Evolutionary conservation across 169 alveolate genomes (phyloP), one percentile per base, ranked within the genome.

Genomic region (Plasmodium vivax): DNA sequence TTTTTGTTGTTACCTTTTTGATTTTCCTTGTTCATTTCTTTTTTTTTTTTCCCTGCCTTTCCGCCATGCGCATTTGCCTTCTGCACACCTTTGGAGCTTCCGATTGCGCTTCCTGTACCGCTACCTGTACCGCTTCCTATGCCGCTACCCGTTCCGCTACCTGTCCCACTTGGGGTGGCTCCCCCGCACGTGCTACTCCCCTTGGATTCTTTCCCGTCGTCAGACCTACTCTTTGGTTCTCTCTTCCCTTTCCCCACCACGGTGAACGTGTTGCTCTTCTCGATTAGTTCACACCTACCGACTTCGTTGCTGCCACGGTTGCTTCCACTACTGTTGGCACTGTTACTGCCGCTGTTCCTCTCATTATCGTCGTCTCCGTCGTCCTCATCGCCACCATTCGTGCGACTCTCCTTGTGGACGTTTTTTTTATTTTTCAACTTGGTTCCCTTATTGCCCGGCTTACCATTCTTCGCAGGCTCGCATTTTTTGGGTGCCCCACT

Each of bases 1-100:
- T 36, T 85, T 85, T 85, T 85, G 8, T 71, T 8, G 81, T 85
- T 58, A 19, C 36, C 94, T 79, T 68, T 88, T 85, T 43, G 19
- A 47, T 74, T 62, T 45, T 85, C 93, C 62, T 85, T 74, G 58
- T 85, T 85, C 34, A 47, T 72, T 41, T 84, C 93, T 32, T 85
- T 73, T 43, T 88, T 88, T 80, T 88, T 88, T 74, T 62, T 62
- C 72, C 30, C 81, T 51, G 56, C 74, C 41, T 51, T 47, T 32
- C 16, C 72, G 51, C 54, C 75, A 45, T 74, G 43, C 62, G 68
- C 85, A 47, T 36, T 47, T 38, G 38, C 68, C 43, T 54, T 85
- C 16, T 45, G 72, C 54, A 83, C 51, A 83, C 30, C 14, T 30
- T 58, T 83, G 45, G 19, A 27, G 10, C n/a, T 83, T n/a, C 73